phyloP scores from a whole-genome alignment of 345 rosid genomes.

The Orychophragmus violaceus region DNA sequence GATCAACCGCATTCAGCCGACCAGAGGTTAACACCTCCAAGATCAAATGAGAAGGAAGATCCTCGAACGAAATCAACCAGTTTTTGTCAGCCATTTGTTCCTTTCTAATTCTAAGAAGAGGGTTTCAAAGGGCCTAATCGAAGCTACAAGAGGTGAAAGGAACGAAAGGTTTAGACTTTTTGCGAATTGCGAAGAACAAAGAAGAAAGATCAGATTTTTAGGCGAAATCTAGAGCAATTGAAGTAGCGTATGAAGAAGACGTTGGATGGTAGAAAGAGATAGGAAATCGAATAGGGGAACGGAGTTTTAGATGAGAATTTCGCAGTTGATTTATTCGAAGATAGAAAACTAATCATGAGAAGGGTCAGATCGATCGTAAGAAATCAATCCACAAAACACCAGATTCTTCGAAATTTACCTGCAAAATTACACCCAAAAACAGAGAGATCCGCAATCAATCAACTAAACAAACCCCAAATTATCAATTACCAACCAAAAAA shows the following conservation, averaged over 20 bases:
- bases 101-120: conserved; percentile 2
- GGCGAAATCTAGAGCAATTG: conserved; percentile 73
- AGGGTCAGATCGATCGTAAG: conserved; percentile 27
- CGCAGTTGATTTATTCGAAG: conserved; percentile 41
- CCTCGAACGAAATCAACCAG: conserved; percentile 53
- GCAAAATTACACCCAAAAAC: not conserved
- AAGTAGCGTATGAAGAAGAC: conserved; percentile 70
- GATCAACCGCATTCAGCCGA: conserved; percentile 61
- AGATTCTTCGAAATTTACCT: conserved; percentile 5
- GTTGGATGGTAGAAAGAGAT: conserved; percentile 55
- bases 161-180: not conserved
- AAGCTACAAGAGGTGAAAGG: conserved; percentile 9
- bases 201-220: conserved; percentile 51
- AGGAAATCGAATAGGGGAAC: conserved; percentile 42
- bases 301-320: conserved; percentile 40
- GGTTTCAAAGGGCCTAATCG: conserved; percentile 11
- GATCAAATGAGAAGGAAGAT: conserved; percentile 84
- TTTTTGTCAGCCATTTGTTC: conserved; percentile 60
- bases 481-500: not conserved
- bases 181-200: not conserved
- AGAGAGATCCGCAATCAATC: not conserved
- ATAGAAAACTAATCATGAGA: conserved; percentile 81
- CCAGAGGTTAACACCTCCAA: conserved; percentile 72
- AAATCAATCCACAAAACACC: conserved; percentile 18
- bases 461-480: not conserved